Base-by-base conservation (phyloP, 805 yeast species). In the Saccharomycopsis sp. region DNA sequence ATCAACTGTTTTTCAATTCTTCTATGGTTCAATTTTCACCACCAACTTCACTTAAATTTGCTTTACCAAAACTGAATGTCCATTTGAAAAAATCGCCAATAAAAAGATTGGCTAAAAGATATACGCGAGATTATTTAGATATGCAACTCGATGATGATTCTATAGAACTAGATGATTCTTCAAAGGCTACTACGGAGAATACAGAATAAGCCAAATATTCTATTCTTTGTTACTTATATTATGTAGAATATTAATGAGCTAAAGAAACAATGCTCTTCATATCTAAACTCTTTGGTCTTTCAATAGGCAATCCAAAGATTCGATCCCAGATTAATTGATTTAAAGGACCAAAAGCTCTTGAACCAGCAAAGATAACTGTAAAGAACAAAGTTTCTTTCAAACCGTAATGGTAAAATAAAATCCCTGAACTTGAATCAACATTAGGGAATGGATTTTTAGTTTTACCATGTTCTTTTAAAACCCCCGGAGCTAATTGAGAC, bases 381-480 rank as follows among this genome's bases (percentile, higher is more conserved):
- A 81, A 81, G 72, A 81, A 84, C 45, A 77, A 65, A 55, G 79
- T 70, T 64, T 84, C 85, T 50, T 72, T 78, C 61, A 84, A 68
- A 37, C 93, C 93, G 66, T 82, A 83, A 70, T 84, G 84, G 60
- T 81, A 79, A 68, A 84, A 81, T 53, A 84, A 66, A 40, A 83
- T 83, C 54, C 93, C 93, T 17, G 86, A 78, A 56, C 79, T 75
- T 36, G 88, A 78, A 65, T 84, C 93, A 52, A 84, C 93, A 61
- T 84, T 84, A 51, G 93, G 93, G 73, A 73, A 80, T 52, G 93
- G 93, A 70, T 84, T 84, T 71, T 81, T 79, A 60, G 89, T 81
- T 71, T 84, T 84, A 48, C 93, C 90, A 66, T 84, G 90, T 66
- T 78, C 66, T 53, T 75, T 77, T 58, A 84, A 68, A 35, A 84